phyloP scores from a whole-genome alignment of 495 filamentous ascomycete genomes.

The Podospora australis region DNA sequence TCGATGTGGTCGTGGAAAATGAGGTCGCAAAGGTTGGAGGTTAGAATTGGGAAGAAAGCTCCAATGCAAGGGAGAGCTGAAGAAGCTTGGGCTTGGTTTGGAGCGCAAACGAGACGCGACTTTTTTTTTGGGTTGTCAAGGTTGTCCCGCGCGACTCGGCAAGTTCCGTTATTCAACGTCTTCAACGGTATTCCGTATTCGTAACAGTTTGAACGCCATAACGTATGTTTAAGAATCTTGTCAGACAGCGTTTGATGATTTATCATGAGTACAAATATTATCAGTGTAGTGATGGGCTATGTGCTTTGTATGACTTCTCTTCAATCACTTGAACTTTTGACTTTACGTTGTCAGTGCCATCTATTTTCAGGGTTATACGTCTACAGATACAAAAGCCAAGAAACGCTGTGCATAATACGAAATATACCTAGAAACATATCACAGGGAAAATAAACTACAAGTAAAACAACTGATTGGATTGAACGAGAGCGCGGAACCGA shows the following conservation, averaged over 20 bases:
- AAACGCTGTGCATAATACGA: neutral
- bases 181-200: neutral
- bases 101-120: slow-evolving; percentile 8
- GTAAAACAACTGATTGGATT: neutral
- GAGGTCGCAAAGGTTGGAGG: neutral
- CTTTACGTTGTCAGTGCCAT: too few species aligned
- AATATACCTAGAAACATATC: neutral
- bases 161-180: slow-evolving; percentile 10
- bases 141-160: slow-evolving; percentile 16
- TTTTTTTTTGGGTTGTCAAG: slow-evolving; percentile 12
- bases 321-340: too few species aligned
- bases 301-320: too few species aligned
- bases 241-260: too few species aligned
- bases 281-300: too few species aligned
- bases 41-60: neutral
- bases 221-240: neutral
- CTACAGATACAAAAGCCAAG: neutral
- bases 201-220: neutral
- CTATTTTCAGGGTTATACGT: too few species aligned
- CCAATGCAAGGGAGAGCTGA: neutral
- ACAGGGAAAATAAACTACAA: neutral
- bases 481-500: too few species aligned
- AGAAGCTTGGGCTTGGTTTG: neutral
- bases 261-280: too few species aligned
- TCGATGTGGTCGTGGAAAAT: neutral